phyloP scores from a whole-genome alignment of 2,329 filamentous ascomycete species.

The Achaetomium macrosporum region DNA sequence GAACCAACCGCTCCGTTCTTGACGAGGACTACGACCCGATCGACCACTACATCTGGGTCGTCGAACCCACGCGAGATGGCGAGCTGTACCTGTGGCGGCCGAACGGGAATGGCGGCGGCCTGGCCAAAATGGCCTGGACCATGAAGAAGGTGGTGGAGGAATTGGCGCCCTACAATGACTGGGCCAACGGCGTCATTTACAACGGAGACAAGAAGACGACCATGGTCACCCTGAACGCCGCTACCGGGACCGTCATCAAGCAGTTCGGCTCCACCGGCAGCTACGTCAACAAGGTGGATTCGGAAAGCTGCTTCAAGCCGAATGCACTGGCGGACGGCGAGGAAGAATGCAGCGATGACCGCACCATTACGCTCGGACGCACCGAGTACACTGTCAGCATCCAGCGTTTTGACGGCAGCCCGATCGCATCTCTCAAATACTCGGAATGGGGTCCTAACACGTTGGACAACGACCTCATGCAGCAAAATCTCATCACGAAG shows the following conservation, averaged over 20 bases:
- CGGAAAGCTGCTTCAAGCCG: slow-evolving; percentile 66
- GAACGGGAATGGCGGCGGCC: slow-evolving; percentile 49
- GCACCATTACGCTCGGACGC: slow-evolving; percentile 75
- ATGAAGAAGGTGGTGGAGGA: slow-evolving; percentile 87
- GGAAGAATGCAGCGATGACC: slow-evolving; percentile 72
- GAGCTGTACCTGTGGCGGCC: slow-evolving; percentile 82
- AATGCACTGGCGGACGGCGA: slow-evolving; percentile 61
- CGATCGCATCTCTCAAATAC: slow-evolving; percentile 84
- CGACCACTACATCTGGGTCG: slow-evolving; percentile 89
- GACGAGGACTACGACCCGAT: slow-evolving; percentile 58
- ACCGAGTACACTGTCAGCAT: slow-evolving; percentile 89
- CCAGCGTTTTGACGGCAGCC: slow-evolving; percentile 64
- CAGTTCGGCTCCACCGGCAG: slow-evolving; percentile 73
- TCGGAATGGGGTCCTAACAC: slow-evolving; percentile 94
- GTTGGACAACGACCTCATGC: slow-evolving; percentile 78
- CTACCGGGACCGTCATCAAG: slow-evolving; percentile 74
- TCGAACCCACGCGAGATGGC: slow-evolving; percentile 85
- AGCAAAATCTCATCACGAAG: slow-evolving; percentile 72
- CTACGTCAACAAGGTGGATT: slow-evolving; percentile 55
- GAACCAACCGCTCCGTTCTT: slow-evolving; percentile 58
- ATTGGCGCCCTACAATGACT: slow-evolving; percentile 67
- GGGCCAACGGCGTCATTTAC: slow-evolving; percentile 75
- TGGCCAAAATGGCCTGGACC: slow-evolving; percentile 63
- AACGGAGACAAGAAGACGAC: slow-evolving; percentile 88
- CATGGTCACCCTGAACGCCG: slow-evolving; percentile 82